Evolutionary conservation across 495 filamentous ascomycete species (phyloP).

Genomic region (Evernia prunastri): DNA sequence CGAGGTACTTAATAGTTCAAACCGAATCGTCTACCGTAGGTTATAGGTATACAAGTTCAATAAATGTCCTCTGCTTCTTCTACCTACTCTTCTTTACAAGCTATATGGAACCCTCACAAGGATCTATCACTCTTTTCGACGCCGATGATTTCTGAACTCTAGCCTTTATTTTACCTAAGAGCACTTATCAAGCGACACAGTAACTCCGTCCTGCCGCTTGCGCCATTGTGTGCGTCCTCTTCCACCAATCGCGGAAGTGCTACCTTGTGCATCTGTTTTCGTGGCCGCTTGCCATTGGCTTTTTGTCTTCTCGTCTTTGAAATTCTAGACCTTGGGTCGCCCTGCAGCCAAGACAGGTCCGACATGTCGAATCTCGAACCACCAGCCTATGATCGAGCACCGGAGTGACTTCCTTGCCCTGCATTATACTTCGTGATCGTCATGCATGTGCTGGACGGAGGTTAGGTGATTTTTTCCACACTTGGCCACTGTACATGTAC

Average conservation of each 20-base stretch:
- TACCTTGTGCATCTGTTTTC: conserved; percentile 10
- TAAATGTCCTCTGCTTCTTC: no score
- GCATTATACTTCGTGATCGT: neutral
- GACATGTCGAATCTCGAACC: neutral
- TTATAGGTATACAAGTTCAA: no score
- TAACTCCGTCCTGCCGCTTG: neutral
- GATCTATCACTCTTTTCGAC: neutral
- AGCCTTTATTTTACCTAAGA: neutral
- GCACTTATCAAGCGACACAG: neutral
- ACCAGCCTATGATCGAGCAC: neutral
- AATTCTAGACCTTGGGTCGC: conserved; percentile 5
- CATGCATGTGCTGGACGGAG: neutral
- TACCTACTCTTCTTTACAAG: neutral
- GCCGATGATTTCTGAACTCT: neutral
- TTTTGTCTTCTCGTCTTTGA: neutral
- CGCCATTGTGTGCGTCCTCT: neutral
- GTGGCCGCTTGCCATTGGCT: conserved; percentile 19
- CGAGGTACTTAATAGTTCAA: no score
- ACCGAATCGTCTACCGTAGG: no score
- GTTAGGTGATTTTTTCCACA: neutral
- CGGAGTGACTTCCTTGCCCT: neutral
- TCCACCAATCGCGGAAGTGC: conserved; percentile 1
- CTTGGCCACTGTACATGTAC: neutral
- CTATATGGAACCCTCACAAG: neutral
- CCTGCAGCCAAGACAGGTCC: neutral